A percentile compares a stretch with the other conserved stretches of the same genome.
Conservation (phyloP, 305 asterid species). For the Fraxinus albicans region DNA sequence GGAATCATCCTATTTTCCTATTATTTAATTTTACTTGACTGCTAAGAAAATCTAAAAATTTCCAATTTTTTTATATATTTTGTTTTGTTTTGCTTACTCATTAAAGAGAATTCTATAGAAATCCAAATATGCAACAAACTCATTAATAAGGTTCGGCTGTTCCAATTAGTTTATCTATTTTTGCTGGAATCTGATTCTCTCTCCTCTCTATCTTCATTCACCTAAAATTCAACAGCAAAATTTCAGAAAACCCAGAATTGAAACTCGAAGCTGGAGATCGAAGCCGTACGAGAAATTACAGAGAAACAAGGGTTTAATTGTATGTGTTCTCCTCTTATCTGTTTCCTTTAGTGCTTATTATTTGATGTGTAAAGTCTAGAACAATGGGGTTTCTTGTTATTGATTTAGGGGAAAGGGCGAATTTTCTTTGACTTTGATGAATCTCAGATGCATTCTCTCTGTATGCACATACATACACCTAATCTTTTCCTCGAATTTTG, state of each 20-base stretch:
- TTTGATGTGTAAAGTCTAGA: slow-evolving; percentile 20
- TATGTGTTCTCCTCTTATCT: slow-evolving; percentile 19
- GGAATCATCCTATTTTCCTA: too few relatives aligned
- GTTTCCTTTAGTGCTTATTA: background rate
- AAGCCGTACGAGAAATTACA: slow-evolving; percentile 1
- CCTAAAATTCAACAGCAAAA: slow-evolving; percentile 17
- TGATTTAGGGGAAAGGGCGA: background rate
- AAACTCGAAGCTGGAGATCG: slow-evolving; percentile 20
- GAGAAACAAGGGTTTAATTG: background rate
- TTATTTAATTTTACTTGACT: too few relatives aligned
- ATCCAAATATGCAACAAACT: too few relatives aligned
- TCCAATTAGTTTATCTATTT: slow-evolving; percentile 20
- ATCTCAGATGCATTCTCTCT: slow-evolving; percentile 7
- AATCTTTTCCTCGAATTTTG: background rate
- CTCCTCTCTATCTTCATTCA: slow-evolving; percentile 11
- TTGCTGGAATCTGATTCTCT: slow-evolving; percentile 36
- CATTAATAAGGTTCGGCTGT: slow-evolving; percentile 4
- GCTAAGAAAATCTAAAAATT: too few relatives aligned
- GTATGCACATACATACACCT: background rate
- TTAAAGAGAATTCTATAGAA: too few relatives aligned
- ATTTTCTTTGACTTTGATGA: slow-evolving; percentile 6
- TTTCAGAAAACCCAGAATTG: slow-evolving; percentile 8
- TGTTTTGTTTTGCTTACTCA: too few relatives aligned
- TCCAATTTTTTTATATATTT: too few relatives aligned
- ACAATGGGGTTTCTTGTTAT: slow-evolving; percentile 19